Percentiles rank a stretch among this genome's conserved stretches.
Evolutionary conservation across 345 rosid species (phyloP).

Genomic region (Limnanthes douglasii): DNA sequence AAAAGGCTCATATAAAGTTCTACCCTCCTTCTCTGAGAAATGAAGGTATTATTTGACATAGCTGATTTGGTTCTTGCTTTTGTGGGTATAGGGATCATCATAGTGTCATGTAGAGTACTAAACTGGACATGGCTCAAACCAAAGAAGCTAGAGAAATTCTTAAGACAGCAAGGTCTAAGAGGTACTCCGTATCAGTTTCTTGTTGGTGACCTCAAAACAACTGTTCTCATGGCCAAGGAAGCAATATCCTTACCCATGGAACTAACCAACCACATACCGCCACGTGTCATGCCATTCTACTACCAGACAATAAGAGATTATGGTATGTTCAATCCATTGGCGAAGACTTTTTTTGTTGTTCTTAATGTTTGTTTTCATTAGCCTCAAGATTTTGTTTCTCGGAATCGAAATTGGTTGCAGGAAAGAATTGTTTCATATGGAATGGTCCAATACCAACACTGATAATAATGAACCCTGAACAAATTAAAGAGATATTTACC

Average conservation of each 20-base stretch:
- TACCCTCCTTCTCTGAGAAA: too few relatives aligned
- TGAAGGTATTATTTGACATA: too few relatives aligned
- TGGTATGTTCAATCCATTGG: constrained; percentile 1
- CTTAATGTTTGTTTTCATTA: not conserved
- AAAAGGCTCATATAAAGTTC: too few relatives aligned
- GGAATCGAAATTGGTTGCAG: constrained; percentile 5
- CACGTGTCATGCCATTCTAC: not conserved
- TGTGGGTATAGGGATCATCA: constrained; percentile 9
- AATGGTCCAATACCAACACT: constrained; percentile 15
- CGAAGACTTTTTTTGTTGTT: not conserved
- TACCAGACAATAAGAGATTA: not conserved
- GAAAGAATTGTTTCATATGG: constrained; percentile 17
- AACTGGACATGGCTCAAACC: constrained; percentile 9
- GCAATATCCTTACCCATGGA: not conserved
- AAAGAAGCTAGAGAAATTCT: not conserved
- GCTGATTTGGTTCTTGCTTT: not conserved
- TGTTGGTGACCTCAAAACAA: not conserved
- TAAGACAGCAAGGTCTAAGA: not conserved
- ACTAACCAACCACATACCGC: not conserved
- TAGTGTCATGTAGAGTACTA: too few relatives aligned
- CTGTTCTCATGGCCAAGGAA: not conserved
- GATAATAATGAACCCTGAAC: constrained; percentile 13
- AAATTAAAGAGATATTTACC: constrained; percentile 10
- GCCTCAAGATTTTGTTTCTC: not conserved
- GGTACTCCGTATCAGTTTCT: not conserved